phyloP scores from a whole-genome alignment of 371 early-diverging fungal genomes.

The Mortierella sp. region DNA sequence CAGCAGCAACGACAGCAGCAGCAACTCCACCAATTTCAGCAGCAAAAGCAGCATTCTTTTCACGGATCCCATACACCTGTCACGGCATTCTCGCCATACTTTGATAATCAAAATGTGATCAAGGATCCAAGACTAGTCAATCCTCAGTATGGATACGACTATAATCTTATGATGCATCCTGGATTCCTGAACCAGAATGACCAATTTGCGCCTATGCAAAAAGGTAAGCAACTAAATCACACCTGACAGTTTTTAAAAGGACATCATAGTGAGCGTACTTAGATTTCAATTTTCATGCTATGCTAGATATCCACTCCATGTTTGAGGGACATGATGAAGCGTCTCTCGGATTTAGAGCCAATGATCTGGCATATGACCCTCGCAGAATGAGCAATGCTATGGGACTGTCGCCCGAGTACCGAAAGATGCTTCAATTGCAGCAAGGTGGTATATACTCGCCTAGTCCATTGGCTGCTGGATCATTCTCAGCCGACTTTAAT shows the following conservation, averaged over 20 bases:
- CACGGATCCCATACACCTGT: conserved; percentile 54
- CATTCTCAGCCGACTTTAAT: conserved; percentile 27
- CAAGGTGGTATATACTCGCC: conserved; percentile 40
- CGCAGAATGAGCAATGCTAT: conserved; percentile 42
- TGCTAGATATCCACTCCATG: conserved; percentile 44
- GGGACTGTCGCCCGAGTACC: conserved; percentile 42
- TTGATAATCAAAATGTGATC: conserved; percentile 48
- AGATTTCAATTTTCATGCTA: background rate
- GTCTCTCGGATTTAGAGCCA: conserved; percentile 50
- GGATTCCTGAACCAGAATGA: conserved; percentile 41
- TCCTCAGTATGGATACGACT: conserved; percentile 47
- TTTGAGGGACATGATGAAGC: conserved; percentile 53
- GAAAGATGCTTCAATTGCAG: conserved; percentile 47
- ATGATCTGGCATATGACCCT: conserved; percentile 52
- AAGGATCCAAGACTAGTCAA: conserved; percentile 43
- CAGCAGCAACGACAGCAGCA: conserved; percentile 57
- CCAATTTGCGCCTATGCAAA: conserved; percentile 28
- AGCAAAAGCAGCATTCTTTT: conserved; percentile 35
- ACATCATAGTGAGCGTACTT: background rate
- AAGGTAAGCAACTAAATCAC: conserved; percentile 15
- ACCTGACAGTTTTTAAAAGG: too few relatives aligned
- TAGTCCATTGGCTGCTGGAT: conserved; percentile 20
- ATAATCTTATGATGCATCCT: conserved; percentile 32
- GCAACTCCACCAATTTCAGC: conserved; percentile 43
- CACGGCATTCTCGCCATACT: conserved; percentile 53